phyloP scores from a whole-genome alignment of 2,329 filamentous ascomycete genomes.

The Beauveria bassiana region DNA sequence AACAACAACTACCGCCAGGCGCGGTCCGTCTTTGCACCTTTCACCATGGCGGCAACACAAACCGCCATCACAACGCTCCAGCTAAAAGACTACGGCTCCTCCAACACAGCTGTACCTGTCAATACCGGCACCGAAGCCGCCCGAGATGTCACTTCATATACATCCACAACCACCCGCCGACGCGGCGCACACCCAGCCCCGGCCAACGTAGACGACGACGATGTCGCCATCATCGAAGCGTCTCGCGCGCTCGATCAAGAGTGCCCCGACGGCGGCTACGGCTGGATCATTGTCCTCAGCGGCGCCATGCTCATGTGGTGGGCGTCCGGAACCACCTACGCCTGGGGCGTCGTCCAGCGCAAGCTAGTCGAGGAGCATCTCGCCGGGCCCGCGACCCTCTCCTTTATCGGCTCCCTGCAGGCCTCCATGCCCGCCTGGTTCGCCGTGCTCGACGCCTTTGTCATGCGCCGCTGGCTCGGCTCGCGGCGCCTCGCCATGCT shows the following conservation, averaged over 20 bases:
- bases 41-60: background rate
- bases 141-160: background rate
- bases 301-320: constrained; percentile 43
- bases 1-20: background rate
- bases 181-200: background rate
- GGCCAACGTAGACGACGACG: background rate
- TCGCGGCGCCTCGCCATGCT: constrained; percentile 34
- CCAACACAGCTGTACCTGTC: background rate
- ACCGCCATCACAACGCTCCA: background rate
- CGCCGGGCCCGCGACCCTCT: constrained; percentile 39
- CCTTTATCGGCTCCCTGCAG: constrained; percentile 46
- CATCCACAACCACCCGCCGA: background rate
- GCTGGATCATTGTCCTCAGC: constrained; percentile 40
- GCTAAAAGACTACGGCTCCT: background rate
- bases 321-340: constrained; percentile 43
- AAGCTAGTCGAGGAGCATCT: constrained; percentile 40
- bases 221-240: constrained; percentile 24
- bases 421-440: constrained; percentile 34
- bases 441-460: constrained; percentile 38
- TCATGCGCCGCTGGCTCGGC: constrained; percentile 37
- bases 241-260: constrained; percentile 32
- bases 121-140: background rate
- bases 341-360: constrained; percentile 50
- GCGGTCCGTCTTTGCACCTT: background rate
- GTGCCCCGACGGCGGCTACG: constrained; percentile 42